Conservation (phyloP, 805 yeast species). For the Teunomyces lycoperdinae region DNA sequence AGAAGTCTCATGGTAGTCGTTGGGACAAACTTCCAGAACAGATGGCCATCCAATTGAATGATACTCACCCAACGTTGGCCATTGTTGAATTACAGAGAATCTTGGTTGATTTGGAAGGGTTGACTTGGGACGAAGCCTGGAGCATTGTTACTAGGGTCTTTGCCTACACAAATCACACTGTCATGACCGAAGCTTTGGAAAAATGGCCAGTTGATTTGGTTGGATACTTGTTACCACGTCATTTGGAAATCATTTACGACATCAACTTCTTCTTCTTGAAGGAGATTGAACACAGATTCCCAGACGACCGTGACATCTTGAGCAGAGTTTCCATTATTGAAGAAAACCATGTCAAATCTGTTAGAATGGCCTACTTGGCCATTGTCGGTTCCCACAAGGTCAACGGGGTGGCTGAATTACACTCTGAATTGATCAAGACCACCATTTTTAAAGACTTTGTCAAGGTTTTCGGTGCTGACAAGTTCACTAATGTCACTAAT, state of each 20-base stretch:
- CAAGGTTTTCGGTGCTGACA: constrained; percentile 71
- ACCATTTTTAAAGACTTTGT: constrained; percentile 92
- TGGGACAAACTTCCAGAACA: constrained; percentile 84
- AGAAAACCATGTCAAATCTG: constrained; percentile 75
- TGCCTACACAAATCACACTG: constrained; percentile 94
- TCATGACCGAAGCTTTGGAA: constrained; percentile 91
- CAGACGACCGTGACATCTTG: constrained; percentile 65
- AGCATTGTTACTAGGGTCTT: constrained; percentile 72
- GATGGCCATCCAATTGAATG: constrained; percentile 90
- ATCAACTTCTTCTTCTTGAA: constrained; percentile 79
- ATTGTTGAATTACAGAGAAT: constrained; percentile 86
- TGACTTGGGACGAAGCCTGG: constrained; percentile 87
- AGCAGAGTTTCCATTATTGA: constrained; percentile 79
- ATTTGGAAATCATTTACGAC: constrained; percentile 84
- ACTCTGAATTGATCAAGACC: constrained; percentile 84
- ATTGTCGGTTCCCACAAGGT: constrained; percentile 90
- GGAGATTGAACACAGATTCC: constrained; percentile 71
- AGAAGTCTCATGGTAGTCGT: constrained; percentile 64
- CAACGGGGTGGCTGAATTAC: constrained; percentile 94
- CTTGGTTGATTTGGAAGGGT: constrained; percentile 76
- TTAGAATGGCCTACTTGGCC: constrained; percentile 90
- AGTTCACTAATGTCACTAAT: constrained; percentile 88
- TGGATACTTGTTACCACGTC: constrained; percentile 82
- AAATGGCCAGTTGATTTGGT: constrained; percentile 90
- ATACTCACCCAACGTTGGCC: constrained; percentile 92